These are phyloP conservation scores for Daldinia grandis DNA, from an alignment of 495 filamentous ascomycete species.

Conservation along the genomic window DNA sequence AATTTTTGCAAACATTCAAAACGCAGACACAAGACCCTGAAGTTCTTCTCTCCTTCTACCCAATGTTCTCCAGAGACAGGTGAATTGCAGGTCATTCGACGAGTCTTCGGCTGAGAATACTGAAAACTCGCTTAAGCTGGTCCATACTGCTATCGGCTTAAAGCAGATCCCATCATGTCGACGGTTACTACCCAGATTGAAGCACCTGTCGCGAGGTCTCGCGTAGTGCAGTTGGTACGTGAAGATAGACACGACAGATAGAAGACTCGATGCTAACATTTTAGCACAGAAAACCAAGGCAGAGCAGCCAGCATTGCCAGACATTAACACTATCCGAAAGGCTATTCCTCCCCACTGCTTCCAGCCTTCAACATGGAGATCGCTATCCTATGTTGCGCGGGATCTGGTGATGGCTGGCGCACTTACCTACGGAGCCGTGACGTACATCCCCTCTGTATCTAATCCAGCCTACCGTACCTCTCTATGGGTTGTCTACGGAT, in stretches of 20 bases:
- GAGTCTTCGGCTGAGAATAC: neutral
- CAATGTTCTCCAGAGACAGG: neutral
- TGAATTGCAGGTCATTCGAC: conserved; percentile 3
- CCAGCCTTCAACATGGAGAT: conserved; percentile 64
- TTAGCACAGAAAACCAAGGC: conserved; percentile 17
- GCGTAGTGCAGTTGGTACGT: conserved; percentile 30
- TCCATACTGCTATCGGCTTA: neutral
- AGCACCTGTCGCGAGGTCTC: conserved; percentile 22
- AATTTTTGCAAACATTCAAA: conserved; percentile 30
- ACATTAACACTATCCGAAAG: conserved; percentile 71
- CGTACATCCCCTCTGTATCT: conserved; percentile 60
- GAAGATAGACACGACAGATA: neutral
- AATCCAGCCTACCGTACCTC: conserved; percentile 54
- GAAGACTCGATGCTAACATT: conserved; percentile 9
- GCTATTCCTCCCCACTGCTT: conserved; percentile 76
- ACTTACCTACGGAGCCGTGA: conserved; percentile 64
- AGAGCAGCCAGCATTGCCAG: conserved; percentile 35
- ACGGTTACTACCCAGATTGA: conserved; percentile 38
- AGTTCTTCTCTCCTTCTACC: conserved; percentile 3
- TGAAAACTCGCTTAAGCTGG: neutral
- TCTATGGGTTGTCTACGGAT: conserved; percentile 67
- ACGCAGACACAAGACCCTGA: conserved; percentile 2
- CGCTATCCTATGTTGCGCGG: conserved; percentile 67
- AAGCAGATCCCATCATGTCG: conserved; percentile 28
- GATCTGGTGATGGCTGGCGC: conserved; percentile 62